These are phyloP conservation scores for Candida coleopterorum DNA, from an alignment of 805 yeast genomes.

Conservation along the genomic window DNA sequence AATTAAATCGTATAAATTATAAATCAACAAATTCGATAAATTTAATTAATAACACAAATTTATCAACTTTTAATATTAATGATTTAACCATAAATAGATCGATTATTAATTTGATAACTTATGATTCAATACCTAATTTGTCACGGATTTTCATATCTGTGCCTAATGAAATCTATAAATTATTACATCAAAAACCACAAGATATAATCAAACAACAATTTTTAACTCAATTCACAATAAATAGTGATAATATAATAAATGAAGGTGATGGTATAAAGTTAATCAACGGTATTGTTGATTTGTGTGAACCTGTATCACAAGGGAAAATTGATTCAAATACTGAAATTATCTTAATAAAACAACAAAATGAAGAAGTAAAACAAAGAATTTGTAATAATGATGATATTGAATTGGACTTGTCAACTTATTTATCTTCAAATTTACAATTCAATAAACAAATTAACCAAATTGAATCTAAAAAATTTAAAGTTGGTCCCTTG, in stretches of 20 bases:
- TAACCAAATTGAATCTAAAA: not conserved
- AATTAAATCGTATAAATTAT: slow-evolving; percentile 27
- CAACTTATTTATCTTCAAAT: slow-evolving; percentile 29
- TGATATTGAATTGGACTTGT: slow-evolving; percentile 12
- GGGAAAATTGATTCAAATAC: slow-evolving; percentile 50
- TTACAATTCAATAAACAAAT: slow-evolving; percentile 15
- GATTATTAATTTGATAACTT: slow-evolving; percentile 29
- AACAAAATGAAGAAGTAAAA: slow-evolving; percentile 13
- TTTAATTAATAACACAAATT: slow-evolving; percentile 34
- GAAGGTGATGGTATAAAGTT: slow-evolving; percentile 41
- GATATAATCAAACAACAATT: slow-evolving; percentile 31
- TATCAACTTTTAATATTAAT: slow-evolving; percentile 27
- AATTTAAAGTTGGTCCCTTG: slow-evolving; percentile 25
- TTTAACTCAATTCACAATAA: slow-evolving; percentile 18
- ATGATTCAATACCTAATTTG: slow-evolving; percentile 32
- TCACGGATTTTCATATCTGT: slow-evolving; percentile 43
- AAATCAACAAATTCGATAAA: slow-evolving; percentile 25
- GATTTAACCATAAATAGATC: slow-evolving; percentile 40
- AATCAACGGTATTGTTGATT: slow-evolving; percentile 47
- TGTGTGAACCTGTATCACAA: slow-evolving; percentile 73
- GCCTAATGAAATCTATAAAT: slow-evolving; percentile 38
- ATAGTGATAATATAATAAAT: slow-evolving; percentile 25
- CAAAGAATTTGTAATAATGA: slow-evolving; percentile 12
- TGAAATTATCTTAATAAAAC: slow-evolving; percentile 48
- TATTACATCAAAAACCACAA: slow-evolving; percentile 27